Conservation (phyloP, 805 yeast species). For the Pichia pseudocactophila region DNA sequence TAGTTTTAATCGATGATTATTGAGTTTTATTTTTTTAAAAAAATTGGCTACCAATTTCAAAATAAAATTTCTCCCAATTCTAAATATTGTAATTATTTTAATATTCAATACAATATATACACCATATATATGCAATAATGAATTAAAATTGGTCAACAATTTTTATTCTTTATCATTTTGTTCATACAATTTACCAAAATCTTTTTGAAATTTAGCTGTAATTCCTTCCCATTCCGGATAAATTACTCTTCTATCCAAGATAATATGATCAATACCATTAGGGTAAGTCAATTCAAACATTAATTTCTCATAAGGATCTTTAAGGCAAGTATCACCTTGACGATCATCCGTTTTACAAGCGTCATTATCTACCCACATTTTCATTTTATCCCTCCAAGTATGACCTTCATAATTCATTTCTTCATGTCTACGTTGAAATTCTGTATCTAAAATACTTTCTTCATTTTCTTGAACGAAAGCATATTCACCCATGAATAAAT, state of each 20-base stretch:
- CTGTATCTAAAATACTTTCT: slow-evolving; percentile 29
- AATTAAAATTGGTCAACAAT: no score
- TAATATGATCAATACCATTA: not conserved
- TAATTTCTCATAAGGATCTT: not conserved
- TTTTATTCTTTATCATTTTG: slow-evolving; percentile 4
- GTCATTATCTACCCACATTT: slow-evolving; percentile 18
- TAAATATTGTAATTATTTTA: no score
- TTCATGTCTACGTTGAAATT: slow-evolving; percentile 27
- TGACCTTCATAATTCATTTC: slow-evolving; percentile 12
- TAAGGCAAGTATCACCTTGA: not conserved
- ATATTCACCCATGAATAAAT: slow-evolving; percentile 47
- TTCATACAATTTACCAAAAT: not conserved
- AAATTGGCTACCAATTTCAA: no score
- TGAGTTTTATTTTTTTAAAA: no score
- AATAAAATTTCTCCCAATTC: no score
- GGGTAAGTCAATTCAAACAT: not conserved
- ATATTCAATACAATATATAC: no score
- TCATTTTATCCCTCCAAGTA: slow-evolving; percentile 18
- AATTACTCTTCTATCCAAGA: not conserved
- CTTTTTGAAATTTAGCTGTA: not conserved
- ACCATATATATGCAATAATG: no score
- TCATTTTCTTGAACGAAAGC: slow-evolving; percentile 36
- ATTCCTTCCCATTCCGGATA: not conserved
- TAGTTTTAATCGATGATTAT: no score
- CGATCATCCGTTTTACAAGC: not conserved